Percentiles rank a stretch among this genome's conserved stretches.
These are phyloP conservation scores for Xylariaceae sp. DNA, from an alignment of 2,329 filamentous ascomycete species.

Conservation along the genomic window DNA sequence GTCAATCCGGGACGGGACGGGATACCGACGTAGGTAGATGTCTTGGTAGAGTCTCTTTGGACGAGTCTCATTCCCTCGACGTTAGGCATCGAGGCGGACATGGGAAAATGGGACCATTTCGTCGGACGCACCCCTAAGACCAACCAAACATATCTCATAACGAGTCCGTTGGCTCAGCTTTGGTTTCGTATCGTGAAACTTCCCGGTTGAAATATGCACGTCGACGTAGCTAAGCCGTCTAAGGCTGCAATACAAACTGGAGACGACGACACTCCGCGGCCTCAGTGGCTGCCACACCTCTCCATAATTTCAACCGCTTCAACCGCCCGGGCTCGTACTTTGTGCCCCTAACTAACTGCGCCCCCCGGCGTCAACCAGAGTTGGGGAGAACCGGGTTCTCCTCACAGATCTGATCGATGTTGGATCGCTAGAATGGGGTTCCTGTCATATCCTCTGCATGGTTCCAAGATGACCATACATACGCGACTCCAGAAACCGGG, in stretches of 20 bases:
- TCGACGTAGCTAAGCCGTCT: neutral
- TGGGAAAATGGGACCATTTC: neutral
- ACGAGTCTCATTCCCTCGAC: neutral
- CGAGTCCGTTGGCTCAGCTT: neutral
- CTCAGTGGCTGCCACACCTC: no score
- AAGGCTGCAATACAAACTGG: no score
- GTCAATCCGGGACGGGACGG: neutral
- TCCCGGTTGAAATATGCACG: neutral
- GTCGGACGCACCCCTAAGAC: neutral
- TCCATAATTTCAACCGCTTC: neutral
- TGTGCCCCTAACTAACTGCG: neutral
- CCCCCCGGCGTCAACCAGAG: slow-evolving; percentile 7
- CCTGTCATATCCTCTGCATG: neutral
- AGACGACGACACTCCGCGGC: no score
- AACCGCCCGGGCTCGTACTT: slow-evolving; percentile 1
- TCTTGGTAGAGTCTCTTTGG: neutral
- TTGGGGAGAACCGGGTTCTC: slow-evolving; percentile 18
- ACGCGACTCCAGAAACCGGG: neutral
- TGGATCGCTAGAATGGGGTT: slow-evolving; percentile 6
- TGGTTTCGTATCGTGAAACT: neutral
- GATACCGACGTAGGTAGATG: neutral
- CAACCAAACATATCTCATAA: neutral
- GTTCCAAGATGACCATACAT: neutral
- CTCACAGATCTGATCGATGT: slow-evolving; percentile 14
- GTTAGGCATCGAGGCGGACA: neutral